Base-by-base conservation (phyloP, 129 eudicot species). In the Flaveria linearis region DNA sequence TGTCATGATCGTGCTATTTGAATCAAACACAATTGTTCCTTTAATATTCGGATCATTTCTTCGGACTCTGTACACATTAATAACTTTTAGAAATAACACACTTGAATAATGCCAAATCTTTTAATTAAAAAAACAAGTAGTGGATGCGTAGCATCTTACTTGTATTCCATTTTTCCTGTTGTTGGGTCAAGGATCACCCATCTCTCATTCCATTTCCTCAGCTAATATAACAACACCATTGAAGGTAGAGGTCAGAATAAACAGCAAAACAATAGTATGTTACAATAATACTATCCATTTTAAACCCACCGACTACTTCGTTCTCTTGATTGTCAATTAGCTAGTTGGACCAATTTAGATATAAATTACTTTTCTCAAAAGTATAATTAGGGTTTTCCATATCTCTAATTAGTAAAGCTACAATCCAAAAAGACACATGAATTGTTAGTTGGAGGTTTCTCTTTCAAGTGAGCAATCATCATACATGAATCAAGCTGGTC, bases 121-220 rank as follows among this genome's bases (percentile, higher is more conserved):
- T 52, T 20, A 68, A 60, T 13, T 4, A 33, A 33, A 42, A 66
- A 69, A 39, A 39, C n/a, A 23, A 65, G 81, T 41, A 72, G 62
- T 12, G 16, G 67, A 47, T 57, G 72, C 56, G 53, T 42, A 51
- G 22, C 47, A 78, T 67, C 93, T 87, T 91, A 94, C 99, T 94
- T 94, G 89, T 94, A 94, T 74, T 91, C 99, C 99, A 94, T 91
- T 80, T 82, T 91, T 49, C 99, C 99, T 18, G 99, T 94, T 75
- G 96, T 94, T 55, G 99, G 99, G 85, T 94, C 99, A 71, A 94
- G 76, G 67, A 91, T 84, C 82, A 94, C 86, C 99, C 99, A 94
- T 77, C 99, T 86, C 82, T 94, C 99, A 1, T 94, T 94, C 99
- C 99, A 94, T 83, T 94, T 94, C 84, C 97, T 82, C 77, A 94